Percentiles rank a stretch among this genome's conserved stretches.
Conservation (phyloP, 495 filamentous ascomycete genomes). For the Podospora australis region DNA sequence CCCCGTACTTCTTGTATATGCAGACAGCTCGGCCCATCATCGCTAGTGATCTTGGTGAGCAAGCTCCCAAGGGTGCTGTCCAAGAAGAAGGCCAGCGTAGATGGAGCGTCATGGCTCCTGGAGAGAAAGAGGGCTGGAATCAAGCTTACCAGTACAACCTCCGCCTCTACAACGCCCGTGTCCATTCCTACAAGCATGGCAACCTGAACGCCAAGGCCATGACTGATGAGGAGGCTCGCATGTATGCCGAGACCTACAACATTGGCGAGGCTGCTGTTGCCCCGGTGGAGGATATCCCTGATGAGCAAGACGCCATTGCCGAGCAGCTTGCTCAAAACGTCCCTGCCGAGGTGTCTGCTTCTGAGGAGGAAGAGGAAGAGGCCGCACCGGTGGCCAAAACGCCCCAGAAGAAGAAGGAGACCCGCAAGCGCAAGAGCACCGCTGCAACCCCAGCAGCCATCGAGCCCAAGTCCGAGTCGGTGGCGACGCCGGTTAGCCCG, state of each 20-base stretch:
- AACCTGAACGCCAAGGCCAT: slow-evolving; percentile 59
- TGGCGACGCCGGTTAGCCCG: slow-evolving; percentile 43
- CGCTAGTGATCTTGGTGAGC: slow-evolving; percentile 62
- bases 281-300: slow-evolving; percentile 45
- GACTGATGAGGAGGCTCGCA: slow-evolving; percentile 50
- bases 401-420: slow-evolving; percentile 40
- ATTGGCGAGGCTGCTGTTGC: slow-evolving; percentile 38
- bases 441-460: slow-evolving; percentile 37
- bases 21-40: slow-evolving; percentile 73
- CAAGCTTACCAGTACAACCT: slow-evolving; percentile 70
- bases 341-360: slow-evolving; percentile 31
- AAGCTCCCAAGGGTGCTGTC: slow-evolving; percentile 69
- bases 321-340: slow-evolving; percentile 49
- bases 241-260: slow-evolving; percentile 49
- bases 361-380: slow-evolving; percentile 38
- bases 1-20: slow-evolving; percentile 92
- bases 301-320: slow-evolving; percentile 52
- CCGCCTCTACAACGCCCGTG: slow-evolving; percentile 62
- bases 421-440: slow-evolving; percentile 43
- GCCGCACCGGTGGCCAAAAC: slow-evolving; percentile 35
- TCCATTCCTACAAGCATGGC: slow-evolving; percentile 65
- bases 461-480: slow-evolving; percentile 50
- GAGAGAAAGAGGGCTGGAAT: slow-evolving; percentile 72
- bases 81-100: slow-evolving; percentile 73
- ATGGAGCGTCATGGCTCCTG: slow-evolving; percentile 67